Conservation (phyloP, 2,329 filamentous ascomycete species). For the Alternaria sp. region DNA sequence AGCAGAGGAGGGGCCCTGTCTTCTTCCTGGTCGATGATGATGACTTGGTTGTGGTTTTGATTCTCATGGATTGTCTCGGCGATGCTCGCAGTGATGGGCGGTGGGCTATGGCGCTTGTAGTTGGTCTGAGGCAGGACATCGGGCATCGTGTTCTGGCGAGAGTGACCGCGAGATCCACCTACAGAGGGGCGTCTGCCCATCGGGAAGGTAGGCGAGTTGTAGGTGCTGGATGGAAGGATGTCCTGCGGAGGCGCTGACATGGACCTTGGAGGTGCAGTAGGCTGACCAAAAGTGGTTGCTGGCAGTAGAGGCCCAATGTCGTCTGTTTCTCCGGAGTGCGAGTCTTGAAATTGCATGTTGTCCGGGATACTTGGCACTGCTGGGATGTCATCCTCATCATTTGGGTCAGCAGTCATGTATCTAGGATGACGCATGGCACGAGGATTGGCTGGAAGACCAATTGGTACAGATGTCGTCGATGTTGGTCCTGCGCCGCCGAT, state of each 20-base stretch:
- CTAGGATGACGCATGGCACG: constrained; percentile 85
- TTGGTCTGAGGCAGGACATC: constrained; percentile 41
- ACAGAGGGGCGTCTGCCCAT: constrained; percentile 47
- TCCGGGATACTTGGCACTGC: constrained; percentile 65
- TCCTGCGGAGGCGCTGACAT: constrained; percentile 58
- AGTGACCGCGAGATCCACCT: constrained; percentile 44
- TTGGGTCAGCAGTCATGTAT: constrained; percentile 66
- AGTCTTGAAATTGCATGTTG: constrained; percentile 41
- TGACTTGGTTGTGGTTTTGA: constrained; percentile 50
- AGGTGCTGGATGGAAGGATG: constrained; percentile 27
- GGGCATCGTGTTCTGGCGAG: constrained; percentile 53
- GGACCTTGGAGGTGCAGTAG: constrained; percentile 48
- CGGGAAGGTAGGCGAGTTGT: constrained; percentile 35
- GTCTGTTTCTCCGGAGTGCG: constrained; percentile 45
- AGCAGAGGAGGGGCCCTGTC: constrained; percentile 58
- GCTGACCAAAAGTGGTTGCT: constrained; percentile 55
- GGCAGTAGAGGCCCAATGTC: constrained; percentile 56
- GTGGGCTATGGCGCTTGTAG: constrained; percentile 48
- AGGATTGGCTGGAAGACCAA: constrained; percentile 89
- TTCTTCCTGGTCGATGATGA: constrained; percentile 53
- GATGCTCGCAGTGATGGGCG: constrained; percentile 58
- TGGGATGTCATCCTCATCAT: constrained; percentile 57
- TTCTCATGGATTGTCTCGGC: constrained; percentile 59
- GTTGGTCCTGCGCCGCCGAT: constrained; percentile 45
- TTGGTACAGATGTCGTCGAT: constrained; percentile 60